These are phyloP conservation scores for Xanthoconium purpureum DNA, from an alignment of 768 basidiomycete genomes.

Conservation along the genomic window DNA sequence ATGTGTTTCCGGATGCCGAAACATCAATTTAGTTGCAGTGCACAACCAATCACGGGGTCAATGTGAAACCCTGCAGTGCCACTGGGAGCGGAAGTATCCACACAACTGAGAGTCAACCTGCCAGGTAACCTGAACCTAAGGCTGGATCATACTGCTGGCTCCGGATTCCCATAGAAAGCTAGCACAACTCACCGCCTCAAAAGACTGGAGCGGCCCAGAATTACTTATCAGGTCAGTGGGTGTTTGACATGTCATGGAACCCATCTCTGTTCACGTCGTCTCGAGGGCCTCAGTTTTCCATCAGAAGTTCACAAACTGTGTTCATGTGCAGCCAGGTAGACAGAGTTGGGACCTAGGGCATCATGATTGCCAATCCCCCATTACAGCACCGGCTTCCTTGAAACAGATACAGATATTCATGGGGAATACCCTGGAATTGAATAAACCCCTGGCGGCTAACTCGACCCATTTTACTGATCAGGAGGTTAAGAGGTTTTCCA, in stretches of 20 bases:
- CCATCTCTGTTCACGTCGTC: constrained; percentile 19
- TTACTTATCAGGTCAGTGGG: constrained; percentile 1
- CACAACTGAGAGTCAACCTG: constrained; percentile 11
- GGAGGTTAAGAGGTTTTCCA: constrained; percentile 29
- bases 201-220: constrained; percentile 5
- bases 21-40: constrained; percentile 30
- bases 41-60: constrained; percentile 26
- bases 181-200: constrained; percentile 8
- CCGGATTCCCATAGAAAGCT: constrained; percentile 12
- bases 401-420: constrained; percentile 24
- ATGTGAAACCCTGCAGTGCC: constrained; percentile 29
- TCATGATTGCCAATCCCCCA: constrained; percentile 33
- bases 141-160: constrained; percentile 1
- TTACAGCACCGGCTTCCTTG: constrained; percentile 29
- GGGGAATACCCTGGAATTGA: constrained; percentile 27
- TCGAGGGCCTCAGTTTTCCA: constrained; percentile 3
- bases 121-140: constrained; percentile 4
- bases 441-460: constrained; percentile 31
- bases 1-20: constrained; percentile 15
- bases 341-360: constrained; percentile 11
- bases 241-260: constrained; percentile 16
- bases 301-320: constrained; percentile 6
- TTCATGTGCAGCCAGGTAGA: constrained; percentile 10
- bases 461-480: constrained; percentile 27
- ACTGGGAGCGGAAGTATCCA: constrained; percentile 21